Base-by-base conservation (phyloP, 805 yeast species). In the Candida insectorum region DNA sequence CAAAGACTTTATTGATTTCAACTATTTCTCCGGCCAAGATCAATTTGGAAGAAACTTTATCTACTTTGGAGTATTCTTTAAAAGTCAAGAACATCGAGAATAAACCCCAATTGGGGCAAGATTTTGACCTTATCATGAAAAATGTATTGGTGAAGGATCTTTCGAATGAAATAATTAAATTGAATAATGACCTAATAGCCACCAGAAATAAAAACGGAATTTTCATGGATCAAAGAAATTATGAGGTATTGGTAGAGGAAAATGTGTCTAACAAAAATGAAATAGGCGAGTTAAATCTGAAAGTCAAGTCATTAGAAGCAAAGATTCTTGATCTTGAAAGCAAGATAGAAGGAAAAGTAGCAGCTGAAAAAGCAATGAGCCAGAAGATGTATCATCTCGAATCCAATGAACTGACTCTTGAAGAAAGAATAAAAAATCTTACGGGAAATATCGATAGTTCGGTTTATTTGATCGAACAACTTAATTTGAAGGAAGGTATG, bases 11-110 rank as follows among this genome's bases (percentile, higher is more conserved):
- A 25, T 67, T 88, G 35, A 84, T 88, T 21, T 95, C 96, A 2
- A 88, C 96, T 0, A 73, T 89, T 2, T 85, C 95, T 5, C 95
- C 96, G 0, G 95, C 95, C 0, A 75, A 75, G 43, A 68, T 79
- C 17, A 84, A 82, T 36, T 57, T 77, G 10, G 94, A 84, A 22
- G 96, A 88, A 51, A 85, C 96, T 0, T 55, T 81, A 27, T 83
- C 93, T 44, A 89, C 96, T 0, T 65, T 88, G 33, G 95, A 85
- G 43, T 88, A 89, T 56, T 96, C 96, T 2, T 77, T 79, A 36
- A 79, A 87, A 40, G 96, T 96, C 3, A 85, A 86, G 43, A 82
- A 79, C 47, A 86, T 88, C 42, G 77, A 75, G 46, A 86, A 64
- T 65, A 71, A 23, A 55, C 85, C 73, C 48, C 85, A 44, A 42